Base-by-base conservation (phyloP, 139 green algal species). In the Penium margaritaceum region DNA sequence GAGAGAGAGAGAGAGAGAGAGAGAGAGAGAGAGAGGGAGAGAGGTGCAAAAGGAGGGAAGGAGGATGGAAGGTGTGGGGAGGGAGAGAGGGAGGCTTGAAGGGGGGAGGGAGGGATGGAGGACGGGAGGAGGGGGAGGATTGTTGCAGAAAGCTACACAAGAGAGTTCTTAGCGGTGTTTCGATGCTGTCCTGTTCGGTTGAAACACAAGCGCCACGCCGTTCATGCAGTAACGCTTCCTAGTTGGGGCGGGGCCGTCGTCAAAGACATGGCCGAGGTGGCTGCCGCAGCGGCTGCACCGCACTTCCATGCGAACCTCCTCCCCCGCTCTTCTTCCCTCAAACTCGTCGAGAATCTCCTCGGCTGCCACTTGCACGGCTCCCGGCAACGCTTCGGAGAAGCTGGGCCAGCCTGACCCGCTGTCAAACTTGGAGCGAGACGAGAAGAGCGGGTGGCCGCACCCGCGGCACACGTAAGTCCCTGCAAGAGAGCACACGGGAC, bases 281-380 rank as follows among this genome's bases (percentile, higher is more conserved):
- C 36, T 60, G 27, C 70, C 70, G 39, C 46, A 82, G 3, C 24
- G 6, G 38, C 30, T 51, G 51, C 51, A 66, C 24, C 90, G 37
- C 39, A 94, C 86, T 80, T 95, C 90, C 5, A 81, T 78, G 0
- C 90, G 76, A n/a, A n/a, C n/a, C n/a, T n/a, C n/a, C n/a, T n/a
- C n/a, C n/a, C n/a, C n/a, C n/a, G n/a, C n/a, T n/a, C n/a, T n/a
- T n/a, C n/a, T n/a, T n/a, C n/a, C n/a, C n/a, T n/a, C n/a, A n/a
- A n/a, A n/a, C n/a, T n/a, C n/a, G n/a, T n/a, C n/a, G n/a, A n/a
- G n/a, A n/a, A n/a, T n/a, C n/a, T n/a, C n/a, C n/a, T n/a, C 67
- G 6, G 64, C 33, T 34, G 3, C 34, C 35, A 43, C 5, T 5
- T 53, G 64, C 0, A 85, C 76, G 91, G 96, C 96, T 81, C 51